Conservation (phyloP, 1,284 basidiomycete genomes). For the Tylopilus sp. region DNA sequence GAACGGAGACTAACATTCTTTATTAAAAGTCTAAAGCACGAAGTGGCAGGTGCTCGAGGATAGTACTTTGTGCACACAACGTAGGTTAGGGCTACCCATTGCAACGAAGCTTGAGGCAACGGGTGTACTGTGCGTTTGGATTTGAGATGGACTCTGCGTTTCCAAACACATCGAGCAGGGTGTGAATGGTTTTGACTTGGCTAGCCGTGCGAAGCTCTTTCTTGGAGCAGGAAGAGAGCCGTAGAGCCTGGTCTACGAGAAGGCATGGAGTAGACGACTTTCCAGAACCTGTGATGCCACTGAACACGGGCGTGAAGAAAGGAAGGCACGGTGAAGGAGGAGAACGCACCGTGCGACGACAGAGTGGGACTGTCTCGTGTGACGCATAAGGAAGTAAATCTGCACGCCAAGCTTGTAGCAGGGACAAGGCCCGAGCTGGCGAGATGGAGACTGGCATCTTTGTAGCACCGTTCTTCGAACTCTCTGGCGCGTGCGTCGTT, state of each 20-base stretch:
- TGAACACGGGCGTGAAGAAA: constrained; percentile 45
- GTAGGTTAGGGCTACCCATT: too few relatives aligned
- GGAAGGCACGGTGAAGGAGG: constrained; percentile 2
- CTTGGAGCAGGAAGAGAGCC: too few relatives aligned
- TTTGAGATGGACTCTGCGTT: too few relatives aligned
- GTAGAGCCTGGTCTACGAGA: constrained; percentile 50
- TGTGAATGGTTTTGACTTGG: too few relatives aligned
- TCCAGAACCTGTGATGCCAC: constrained; percentile 91
- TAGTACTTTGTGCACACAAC: too few relatives aligned
- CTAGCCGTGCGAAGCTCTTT: too few relatives aligned
- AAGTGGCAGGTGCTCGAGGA: too few relatives aligned
- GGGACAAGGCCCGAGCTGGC: constrained; percentile 70
- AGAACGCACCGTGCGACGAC: constrained; percentile 82
- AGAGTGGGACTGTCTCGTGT: constrained; percentile 65
- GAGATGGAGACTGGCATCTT: constrained; percentile 45
- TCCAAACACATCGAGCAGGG: too few relatives aligned
- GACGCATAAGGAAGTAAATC: constrained; percentile 81
- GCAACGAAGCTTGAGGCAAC: too few relatives aligned
- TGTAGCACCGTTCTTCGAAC: constrained; percentile 74
- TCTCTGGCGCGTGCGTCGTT: constrained; percentile 86
- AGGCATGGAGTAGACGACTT: constrained; percentile 85
- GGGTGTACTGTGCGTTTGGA: too few relatives aligned
- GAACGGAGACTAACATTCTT: too few relatives aligned
- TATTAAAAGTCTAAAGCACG: too few relatives aligned
- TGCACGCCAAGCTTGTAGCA: constrained; percentile 86